Evolutionary conservation across 2,329 filamentous ascomycete genomes (phyloP), one percentile per base, ranked within the genome.

Genomic region (Aspergillus aculeatus): DNA sequence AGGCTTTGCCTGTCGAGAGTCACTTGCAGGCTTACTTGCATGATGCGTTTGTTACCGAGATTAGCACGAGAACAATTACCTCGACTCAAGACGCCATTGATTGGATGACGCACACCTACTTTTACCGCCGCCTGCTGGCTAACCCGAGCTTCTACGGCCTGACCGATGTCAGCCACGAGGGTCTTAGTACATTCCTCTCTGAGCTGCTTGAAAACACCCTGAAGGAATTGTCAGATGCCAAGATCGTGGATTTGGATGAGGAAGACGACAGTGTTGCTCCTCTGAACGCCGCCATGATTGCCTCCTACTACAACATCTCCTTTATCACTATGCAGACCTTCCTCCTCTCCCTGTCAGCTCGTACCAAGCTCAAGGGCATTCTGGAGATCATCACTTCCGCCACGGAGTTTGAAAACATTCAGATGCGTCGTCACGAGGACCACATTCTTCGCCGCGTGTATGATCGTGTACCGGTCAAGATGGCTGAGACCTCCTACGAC

Each of bases 251-350:
- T 68, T 85, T 96, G 52, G 94, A 98, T 65, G 93, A 96, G 71
- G 92, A 96, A 53, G 94, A 98, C 72, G 94, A 96, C 69, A 88
- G 88, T 1, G 89, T 98, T 49, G 85, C 90, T 19, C 93, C 95
- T 14, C 86, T 96, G 69, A 98, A 99, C 75, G 90, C 94, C 2
- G 95, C 95, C 66, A 97, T 97, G 91, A 98, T 99, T 71, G 92
- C 91, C 10, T 92, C 95, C 1, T 98, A 99, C 82, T 99, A 99
- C 84, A 98, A 97, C 77, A 96, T 99, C 71, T 97, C 94, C 5
- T 98, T 97, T 79, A 91, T 96, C 75, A 99, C 95, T 2, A 99
- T 99, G 93, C 94, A 99, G 79, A 99, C 95, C 0, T 94, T 99
- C 83, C 82, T 99, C 54, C 83, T 99, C 58, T 99, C 95, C 14